Conservation (phyloP, 169 alveolate genomes). For the Eimeria necatrix region DNA sequence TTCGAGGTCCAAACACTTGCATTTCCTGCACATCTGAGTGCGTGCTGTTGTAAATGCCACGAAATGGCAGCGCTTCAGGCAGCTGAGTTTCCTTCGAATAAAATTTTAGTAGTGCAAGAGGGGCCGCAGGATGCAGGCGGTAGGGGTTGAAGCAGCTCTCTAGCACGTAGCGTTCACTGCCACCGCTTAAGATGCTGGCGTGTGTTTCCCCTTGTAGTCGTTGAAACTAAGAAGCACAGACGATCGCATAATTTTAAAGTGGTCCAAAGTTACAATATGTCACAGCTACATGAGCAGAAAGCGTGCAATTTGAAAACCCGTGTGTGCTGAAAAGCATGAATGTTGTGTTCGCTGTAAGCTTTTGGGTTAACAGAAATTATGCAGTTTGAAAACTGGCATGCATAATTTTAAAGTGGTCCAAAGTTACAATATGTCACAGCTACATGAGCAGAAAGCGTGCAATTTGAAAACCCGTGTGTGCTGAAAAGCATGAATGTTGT, state of each 20-base stretch:
- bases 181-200: slow-evolving; percentile 51
- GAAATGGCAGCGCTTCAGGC: slow-evolving; percentile 8
- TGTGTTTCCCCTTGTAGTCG: slow-evolving; percentile 63
- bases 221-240: slow-evolving; percentile 22
- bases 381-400: not conserved
- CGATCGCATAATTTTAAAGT: not conserved
- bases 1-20: not conserved
- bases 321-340: not conserved
- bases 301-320: no score
- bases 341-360: not conserved
- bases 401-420: no score
- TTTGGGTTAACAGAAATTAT: not conserved
- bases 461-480: not conserved
- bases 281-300: no score
- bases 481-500: not conserved
- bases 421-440: no score
- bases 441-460: no score
- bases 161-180: slow-evolving; percentile 33
- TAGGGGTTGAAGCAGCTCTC: slow-evolving; percentile 76
- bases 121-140: slow-evolving; percentile 77
- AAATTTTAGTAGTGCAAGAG: slow-evolving; percentile 68
- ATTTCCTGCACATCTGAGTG: not conserved
- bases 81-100: slow-evolving; percentile 29
- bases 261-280: not conserved
- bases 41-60: not conserved